Conservation (phyloP, 306 rosid species). For the Boehmeria nivea region DNA sequence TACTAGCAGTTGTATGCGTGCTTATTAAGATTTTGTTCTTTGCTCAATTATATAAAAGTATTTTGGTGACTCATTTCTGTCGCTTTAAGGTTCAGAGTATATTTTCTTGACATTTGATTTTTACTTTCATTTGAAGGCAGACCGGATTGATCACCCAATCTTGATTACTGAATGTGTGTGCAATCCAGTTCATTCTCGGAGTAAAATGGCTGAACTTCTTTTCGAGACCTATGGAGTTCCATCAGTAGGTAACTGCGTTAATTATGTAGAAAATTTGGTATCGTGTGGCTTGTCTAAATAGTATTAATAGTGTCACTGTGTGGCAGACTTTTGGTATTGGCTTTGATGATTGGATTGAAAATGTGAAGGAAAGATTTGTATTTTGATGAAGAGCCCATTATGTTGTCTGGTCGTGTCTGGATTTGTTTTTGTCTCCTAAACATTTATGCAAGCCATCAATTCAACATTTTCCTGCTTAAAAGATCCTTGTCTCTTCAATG, state of each 20-base stretch:
- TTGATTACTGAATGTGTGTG: slow-evolving; percentile 89
- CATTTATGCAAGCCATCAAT: background rate
- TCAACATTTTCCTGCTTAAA: background rate
- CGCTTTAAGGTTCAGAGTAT: background rate
- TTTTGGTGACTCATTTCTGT: too few species aligned
- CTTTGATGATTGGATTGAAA: too few species aligned
- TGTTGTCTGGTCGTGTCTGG: slow-evolving; percentile 5
- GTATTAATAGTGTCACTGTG: background rate
- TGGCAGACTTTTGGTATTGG: too few species aligned
- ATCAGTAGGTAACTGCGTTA: slow-evolving; percentile 51
- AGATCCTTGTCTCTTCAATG: background rate
- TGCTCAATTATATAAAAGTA: background rate
- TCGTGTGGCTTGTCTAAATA: too few species aligned
- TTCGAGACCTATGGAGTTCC: slow-evolving; percentile 98
- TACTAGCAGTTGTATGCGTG: background rate
- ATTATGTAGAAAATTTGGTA: too few species aligned
- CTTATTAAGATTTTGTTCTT: background rate
- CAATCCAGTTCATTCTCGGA: slow-evolving; percentile 92
- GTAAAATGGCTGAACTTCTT: slow-evolving; percentile 95
- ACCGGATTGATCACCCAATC: slow-evolving; percentile 90
- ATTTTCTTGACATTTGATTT: slow-evolving; percentile 17
- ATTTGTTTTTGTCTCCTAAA: background rate
- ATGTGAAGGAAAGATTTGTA: too few species aligned
- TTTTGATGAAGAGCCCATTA: background rate
- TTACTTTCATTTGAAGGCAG: slow-evolving; percentile 60